Evolutionary conservation across 164 flowering plant genomes (phyloP).

Genomic region (Malania oleifera): DNA sequence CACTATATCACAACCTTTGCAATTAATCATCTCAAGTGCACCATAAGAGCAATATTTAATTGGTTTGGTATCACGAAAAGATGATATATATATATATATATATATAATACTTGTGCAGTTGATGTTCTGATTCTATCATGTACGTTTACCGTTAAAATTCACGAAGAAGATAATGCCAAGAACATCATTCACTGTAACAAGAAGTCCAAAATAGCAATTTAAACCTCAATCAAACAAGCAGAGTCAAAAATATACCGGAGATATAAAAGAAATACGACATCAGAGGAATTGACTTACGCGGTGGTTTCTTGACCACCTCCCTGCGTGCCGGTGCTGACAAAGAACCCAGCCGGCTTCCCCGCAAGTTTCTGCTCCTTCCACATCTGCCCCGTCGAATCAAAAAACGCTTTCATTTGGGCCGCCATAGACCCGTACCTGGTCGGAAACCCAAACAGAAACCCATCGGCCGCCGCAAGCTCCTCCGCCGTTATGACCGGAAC

Average conservation of each 20-base stretch:
- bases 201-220: too few relatives aligned
- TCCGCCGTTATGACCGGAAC: slow-evolving; percentile 36
- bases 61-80: too few relatives aligned
- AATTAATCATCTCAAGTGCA: too few relatives aligned
- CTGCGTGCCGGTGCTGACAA: slow-evolving; percentile 50
- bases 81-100: too few relatives aligned
- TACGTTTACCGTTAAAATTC: too few relatives aligned
- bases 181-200: too few relatives aligned
- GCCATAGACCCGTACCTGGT: slow-evolving; percentile 53
- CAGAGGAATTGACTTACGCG: slow-evolving; percentile 26
- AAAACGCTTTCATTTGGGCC: slow-evolving; percentile 54
- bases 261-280: neutral
- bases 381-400: slow-evolving; percentile 44
- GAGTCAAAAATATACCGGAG: neutral
- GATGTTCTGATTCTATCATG: too few relatives aligned
- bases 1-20: too few relatives aligned
- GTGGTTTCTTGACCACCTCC: slow-evolving; percentile 59
- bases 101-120: too few relatives aligned
- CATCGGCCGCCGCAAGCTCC: slow-evolving; percentile 39
- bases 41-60: too few relatives aligned
- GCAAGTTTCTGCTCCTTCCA: slow-evolving; percentile 50
- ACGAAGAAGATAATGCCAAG: too few relatives aligned
- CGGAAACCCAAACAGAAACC: slow-evolving; percentile 45
- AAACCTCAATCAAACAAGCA: neutral
- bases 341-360: slow-evolving; percentile 51